These are phyloP conservation scores for Castanea mollissima DNA, from an alignment of 306 rosid genomes.

Conservation along the genomic window DNA sequence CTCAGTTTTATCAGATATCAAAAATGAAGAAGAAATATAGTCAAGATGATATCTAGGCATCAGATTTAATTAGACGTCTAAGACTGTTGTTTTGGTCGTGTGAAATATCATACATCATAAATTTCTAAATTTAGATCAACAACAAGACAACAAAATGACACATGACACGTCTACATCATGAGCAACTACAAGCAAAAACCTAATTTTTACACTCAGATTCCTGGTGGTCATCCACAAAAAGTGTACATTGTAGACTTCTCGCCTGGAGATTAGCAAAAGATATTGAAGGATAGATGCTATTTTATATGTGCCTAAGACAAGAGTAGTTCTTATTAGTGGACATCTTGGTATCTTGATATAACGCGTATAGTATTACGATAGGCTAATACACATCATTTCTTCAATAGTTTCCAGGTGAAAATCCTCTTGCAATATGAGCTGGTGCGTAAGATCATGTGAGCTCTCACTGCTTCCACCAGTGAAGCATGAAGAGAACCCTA, in stretches of 20 bases:
- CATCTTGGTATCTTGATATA: neutral
- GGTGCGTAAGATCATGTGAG: slow-evolving; percentile 44
- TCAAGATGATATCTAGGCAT: neutral
- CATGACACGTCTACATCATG: slow-evolving; percentile 23
- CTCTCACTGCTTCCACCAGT: slow-evolving; percentile 47
- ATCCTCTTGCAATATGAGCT: slow-evolving; percentile 78
- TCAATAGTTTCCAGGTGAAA: slow-evolving; percentile 43
- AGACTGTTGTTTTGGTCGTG: neutral
- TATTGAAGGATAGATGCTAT: neutral
- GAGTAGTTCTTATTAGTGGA: neutral
- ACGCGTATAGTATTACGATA: slow-evolving; percentile 29
- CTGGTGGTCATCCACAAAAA: neutral
- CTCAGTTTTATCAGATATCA: no score
- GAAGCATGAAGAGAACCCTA: slow-evolving; percentile 59
- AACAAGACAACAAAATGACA: slow-evolving; percentile 19
- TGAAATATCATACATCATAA: slow-evolving; percentile 22
- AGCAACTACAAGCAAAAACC: neutral
- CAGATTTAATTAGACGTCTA: neutral
- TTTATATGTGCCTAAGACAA: neutral
- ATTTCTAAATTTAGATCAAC: neutral
- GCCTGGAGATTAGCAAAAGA: neutral
- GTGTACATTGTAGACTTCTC: slow-evolving; percentile 3
- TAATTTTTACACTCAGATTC: slow-evolving; percentile 4
- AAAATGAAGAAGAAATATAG: no score
- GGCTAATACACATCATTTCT: slow-evolving; percentile 35